A percentile compares a stretch with the other conserved stretches of the same genome.
Conservation (phyloP, 2,329 filamentous ascomycete species). For the Ophiosphaerella herpotricha region DNA sequence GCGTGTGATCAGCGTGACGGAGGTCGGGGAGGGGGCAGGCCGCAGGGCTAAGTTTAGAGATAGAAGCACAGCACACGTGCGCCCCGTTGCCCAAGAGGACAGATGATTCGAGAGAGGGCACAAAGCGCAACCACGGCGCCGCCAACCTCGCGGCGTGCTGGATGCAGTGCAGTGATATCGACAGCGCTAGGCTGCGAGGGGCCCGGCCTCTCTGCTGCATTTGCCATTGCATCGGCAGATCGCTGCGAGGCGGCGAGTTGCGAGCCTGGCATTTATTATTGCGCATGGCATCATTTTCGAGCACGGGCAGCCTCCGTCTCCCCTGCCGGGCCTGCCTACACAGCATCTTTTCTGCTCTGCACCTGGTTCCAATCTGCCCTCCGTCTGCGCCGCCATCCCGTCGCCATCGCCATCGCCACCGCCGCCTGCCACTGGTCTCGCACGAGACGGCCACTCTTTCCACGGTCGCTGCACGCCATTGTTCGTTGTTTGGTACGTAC, state of each 20-base stretch:
- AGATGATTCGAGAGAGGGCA: background rate
- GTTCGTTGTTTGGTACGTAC: too few relatives aligned
- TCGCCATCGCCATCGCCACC: background rate
- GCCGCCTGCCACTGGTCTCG: background rate
- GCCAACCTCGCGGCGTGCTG: too few relatives aligned
- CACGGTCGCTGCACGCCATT: too few relatives aligned
- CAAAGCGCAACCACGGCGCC: too few relatives aligned
- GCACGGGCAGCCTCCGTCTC: slow-evolving; percentile 6
- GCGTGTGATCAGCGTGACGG: slow-evolving; percentile 7
- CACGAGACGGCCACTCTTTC: too few relatives aligned
- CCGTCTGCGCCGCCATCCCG: background rate
- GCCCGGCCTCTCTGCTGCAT: too few relatives aligned
- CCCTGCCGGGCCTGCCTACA: background rate
- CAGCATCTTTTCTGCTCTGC: too few relatives aligned
- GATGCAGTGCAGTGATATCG: too few relatives aligned
- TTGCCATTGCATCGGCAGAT: too few relatives aligned
- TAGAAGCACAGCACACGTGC: slow-evolving; percentile 6
- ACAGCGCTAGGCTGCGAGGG: background rate
- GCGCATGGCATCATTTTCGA: slow-evolving; percentile 7
- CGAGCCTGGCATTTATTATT: background rate
- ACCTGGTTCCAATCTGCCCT: background rate
- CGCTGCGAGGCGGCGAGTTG: too few relatives aligned
- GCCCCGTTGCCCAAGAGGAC: background rate
- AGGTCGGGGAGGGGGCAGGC: slow-evolving; percentile 3
- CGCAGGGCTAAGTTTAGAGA: slow-evolving; percentile 19